These are phyloP conservation scores for Penicillium sp. DNA, from an alignment of 2,329 filamentous ascomycete species.

Conservation along the genomic window DNA sequence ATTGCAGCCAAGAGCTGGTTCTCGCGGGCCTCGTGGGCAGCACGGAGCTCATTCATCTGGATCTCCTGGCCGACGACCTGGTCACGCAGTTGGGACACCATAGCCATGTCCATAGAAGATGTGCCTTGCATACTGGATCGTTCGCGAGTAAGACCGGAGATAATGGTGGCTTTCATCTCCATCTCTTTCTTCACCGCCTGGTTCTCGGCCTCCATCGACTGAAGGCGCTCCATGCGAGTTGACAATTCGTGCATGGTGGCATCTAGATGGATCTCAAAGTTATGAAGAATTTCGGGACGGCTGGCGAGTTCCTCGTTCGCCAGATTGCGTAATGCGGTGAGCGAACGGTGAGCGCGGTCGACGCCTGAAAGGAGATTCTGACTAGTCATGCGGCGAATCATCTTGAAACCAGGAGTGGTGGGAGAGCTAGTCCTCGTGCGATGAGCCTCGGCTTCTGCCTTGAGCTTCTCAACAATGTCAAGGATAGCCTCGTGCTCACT, in stretches of 20 bases:
- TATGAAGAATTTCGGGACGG: slow-evolving; percentile 81
- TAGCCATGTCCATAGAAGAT: slow-evolving; percentile 84
- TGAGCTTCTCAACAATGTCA: slow-evolving; percentile 85
- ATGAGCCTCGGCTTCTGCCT: slow-evolving; percentile 78
- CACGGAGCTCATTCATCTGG: slow-evolving; percentile 71
- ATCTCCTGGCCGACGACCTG: slow-evolving; percentile 85
- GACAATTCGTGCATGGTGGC: slow-evolving; percentile 91
- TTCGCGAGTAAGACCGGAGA: slow-evolving; percentile 89
- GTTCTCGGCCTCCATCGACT: slow-evolving; percentile 83
- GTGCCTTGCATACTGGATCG: slow-evolving; percentile 79
- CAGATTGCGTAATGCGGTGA: slow-evolving; percentile 84
- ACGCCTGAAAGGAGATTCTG: slow-evolving; percentile 76
- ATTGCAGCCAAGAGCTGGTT: slow-evolving; percentile 71
- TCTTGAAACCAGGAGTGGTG: slow-evolving; percentile 44
- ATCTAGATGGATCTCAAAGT: slow-evolving; percentile 88
- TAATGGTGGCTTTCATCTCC: slow-evolving; percentile 94
- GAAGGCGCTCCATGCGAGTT: slow-evolving; percentile 79
- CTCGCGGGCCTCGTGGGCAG: slow-evolving; percentile 71
- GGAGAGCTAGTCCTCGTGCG: slow-evolving; percentile 68
- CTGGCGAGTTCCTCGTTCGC: slow-evolving; percentile 80
- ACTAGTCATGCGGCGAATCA: slow-evolving; percentile 90
- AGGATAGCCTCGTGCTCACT: slow-evolving; percentile 77
- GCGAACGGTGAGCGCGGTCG: slow-evolving; percentile 87
- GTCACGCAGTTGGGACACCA: slow-evolving; percentile 81
- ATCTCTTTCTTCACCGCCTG: slow-evolving; percentile 86